phyloP scores from a whole-genome alignment of 164 flowering plant genomes.

The Chimonanthus salicifolius region DNA sequence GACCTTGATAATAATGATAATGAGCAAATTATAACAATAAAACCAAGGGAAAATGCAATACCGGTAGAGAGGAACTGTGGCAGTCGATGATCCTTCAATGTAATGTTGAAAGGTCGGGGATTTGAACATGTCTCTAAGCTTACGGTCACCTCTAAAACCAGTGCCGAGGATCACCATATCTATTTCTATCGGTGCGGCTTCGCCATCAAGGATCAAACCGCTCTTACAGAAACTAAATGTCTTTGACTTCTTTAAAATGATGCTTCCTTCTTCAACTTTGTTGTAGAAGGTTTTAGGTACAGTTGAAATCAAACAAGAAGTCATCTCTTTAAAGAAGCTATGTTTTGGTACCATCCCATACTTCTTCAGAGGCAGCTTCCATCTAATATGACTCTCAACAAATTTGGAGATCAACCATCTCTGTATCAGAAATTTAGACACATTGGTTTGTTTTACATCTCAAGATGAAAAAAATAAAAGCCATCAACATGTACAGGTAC shows the following conservation, averaged over 20 bases:
- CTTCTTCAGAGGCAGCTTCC: constrained; percentile 41
- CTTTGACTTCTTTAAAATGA: constrained; percentile 36
- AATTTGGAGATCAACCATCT: constrained; percentile 60
- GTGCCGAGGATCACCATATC: constrained; percentile 64
- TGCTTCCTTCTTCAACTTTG: constrained; percentile 58
- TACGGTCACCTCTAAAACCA: constrained; percentile 47
- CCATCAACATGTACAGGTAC: too few species aligned
- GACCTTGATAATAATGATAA: too few species aligned
- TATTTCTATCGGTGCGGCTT: constrained; percentile 22
- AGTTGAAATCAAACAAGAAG: constrained; percentile 29
- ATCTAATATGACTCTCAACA: constrained; percentile 44
- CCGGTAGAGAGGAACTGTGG: constrained; percentile 52
- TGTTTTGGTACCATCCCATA: constrained; percentile 52
- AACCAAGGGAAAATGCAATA: background rate
- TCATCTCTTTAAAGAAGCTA: constrained; percentile 33
- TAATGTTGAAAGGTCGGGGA: constrained; percentile 34
- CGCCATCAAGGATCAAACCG: constrained; percentile 39
- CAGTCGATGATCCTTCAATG: constrained; percentile 27
- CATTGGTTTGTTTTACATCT: too few species aligned
- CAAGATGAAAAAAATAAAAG: too few species aligned
- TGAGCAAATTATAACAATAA: too few species aligned
- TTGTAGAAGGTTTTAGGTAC: constrained; percentile 53
- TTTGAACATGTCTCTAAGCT: constrained; percentile 44
- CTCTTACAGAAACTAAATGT: constrained; percentile 46
- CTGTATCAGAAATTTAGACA: constrained; percentile 19